Evolutionary conservation across 495 filamentous ascomycete species (phyloP).

Genomic region (Aspergillus cavernicola): DNA sequence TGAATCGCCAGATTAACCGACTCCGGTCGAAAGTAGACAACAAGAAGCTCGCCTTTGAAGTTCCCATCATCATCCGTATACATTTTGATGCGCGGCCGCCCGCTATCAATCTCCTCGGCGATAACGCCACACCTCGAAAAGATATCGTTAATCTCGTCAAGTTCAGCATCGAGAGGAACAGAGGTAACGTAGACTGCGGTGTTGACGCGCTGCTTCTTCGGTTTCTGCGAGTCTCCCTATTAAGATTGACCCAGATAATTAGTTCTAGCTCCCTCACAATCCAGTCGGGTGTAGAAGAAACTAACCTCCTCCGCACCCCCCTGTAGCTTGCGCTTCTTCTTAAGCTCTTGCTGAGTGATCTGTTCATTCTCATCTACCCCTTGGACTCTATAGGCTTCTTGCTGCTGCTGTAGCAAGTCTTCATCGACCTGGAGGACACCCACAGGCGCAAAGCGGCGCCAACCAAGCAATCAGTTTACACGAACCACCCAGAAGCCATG

Average conservation of each 20-base stretch:
- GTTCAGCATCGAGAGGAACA: slow-evolving; percentile 70
- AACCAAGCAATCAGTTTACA: slow-evolving; percentile 34
- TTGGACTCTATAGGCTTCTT: slow-evolving; percentile 65
- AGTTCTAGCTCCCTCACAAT: background rate
- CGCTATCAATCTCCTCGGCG: slow-evolving; percentile 85
- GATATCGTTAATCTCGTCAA: slow-evolving; percentile 73
- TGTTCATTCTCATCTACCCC: slow-evolving; percentile 63
- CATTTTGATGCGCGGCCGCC: slow-evolving; percentile 84
- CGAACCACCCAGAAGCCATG: slow-evolving; percentile 25
- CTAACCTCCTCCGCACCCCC: slow-evolving; percentile 58
- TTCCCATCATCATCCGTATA: slow-evolving; percentile 77
- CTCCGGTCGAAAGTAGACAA: slow-evolving; percentile 92
- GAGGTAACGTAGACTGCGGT: slow-evolving; percentile 87
- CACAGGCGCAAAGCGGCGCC: slow-evolving; percentile 25
- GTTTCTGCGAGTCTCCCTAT: slow-evolving; percentile 45
- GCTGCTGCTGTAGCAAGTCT: slow-evolving; percentile 72
- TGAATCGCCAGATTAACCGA: slow-evolving; percentile 85
- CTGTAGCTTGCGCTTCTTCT: slow-evolving; percentile 68
- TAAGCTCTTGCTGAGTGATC: slow-evolving; percentile 52
- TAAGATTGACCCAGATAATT: background rate
- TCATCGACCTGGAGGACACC: slow-evolving; percentile 62
- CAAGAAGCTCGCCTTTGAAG: slow-evolving; percentile 89
- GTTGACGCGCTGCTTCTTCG: slow-evolving; percentile 68
- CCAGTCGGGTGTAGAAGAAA: background rate
- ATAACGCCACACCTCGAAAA: slow-evolving; percentile 92